These are phyloP conservation scores for Nothomitra cinnamomea DNA, from an alignment of 2,329 filamentous ascomycete species.

Conservation along the genomic window DNA sequence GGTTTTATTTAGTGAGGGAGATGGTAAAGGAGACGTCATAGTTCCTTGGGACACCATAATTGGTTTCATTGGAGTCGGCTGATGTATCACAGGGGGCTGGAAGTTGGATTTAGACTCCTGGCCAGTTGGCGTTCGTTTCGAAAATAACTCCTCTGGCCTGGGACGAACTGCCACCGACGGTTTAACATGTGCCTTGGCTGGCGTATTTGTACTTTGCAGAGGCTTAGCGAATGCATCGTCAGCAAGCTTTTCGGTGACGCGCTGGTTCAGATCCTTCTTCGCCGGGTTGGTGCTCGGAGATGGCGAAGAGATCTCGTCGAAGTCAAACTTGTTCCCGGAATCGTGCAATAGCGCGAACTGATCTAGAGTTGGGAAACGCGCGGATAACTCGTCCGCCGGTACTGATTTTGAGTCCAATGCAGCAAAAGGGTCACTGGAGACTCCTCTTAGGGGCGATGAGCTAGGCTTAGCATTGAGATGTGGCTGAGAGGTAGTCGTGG, in stretches of 20 bases:
- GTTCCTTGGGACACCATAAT: constrained; percentile 56
- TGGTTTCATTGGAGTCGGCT: constrained; percentile 32
- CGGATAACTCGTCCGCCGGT: constrained; percentile 59
- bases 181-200: not conserved
- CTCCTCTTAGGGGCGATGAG: constrained; percentile 52
- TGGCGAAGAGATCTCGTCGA: constrained; percentile 38
- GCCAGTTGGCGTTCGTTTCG: not conserved
- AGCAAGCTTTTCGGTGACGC: constrained; percentile 58
- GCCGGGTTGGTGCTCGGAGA: constrained; percentile 28
- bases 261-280: constrained; percentile 40
- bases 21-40: constrained; percentile 46
- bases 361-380: constrained; percentile 76
- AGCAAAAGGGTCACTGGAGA: constrained; percentile 71
- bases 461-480: constrained; percentile 36
- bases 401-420: constrained; percentile 48
- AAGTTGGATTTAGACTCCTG: not conserved
- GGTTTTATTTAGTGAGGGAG: constrained; percentile 12
- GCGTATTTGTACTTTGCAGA: not conserved
- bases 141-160: not conserved
- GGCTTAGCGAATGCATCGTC: constrained; percentile 61
- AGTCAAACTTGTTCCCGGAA: constrained; percentile 67
- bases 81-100: constrained; percentile 8
- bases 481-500: constrained; percentile 34
- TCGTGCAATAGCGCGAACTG: constrained; percentile 87
- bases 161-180: not conserved